Conservation (phyloP, 2,329 filamentous ascomycete species). For the Trichoderma sp. region DNA sequence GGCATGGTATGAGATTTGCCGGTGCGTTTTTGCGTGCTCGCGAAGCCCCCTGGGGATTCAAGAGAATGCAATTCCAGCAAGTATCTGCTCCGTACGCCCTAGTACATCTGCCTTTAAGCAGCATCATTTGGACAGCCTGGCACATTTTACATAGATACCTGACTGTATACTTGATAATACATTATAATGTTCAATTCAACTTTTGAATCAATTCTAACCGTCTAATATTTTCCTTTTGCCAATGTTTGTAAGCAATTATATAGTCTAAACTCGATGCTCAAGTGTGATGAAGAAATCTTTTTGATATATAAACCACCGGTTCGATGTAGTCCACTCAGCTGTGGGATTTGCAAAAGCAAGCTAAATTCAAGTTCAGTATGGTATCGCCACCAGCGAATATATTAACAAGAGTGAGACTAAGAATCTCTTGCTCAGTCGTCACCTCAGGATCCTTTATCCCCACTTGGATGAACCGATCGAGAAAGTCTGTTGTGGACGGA, state of each 20-base stretch:
- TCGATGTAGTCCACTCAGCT: neutral
- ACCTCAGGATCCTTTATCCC: neutral
- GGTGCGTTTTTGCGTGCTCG: slow-evolving; percentile 32
- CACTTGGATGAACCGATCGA: neutral
- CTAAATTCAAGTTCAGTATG: slow-evolving; percentile 37
- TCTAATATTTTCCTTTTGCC: too few relatives aligned
- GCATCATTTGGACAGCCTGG: slow-evolving; percentile 37
- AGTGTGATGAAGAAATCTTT: neutral
- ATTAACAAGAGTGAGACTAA: slow-evolving; percentile 65
- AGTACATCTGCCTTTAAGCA: slow-evolving; percentile 38
- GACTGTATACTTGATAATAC: neutral
- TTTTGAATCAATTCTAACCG: neutral
- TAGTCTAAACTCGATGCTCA: neutral
- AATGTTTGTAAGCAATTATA: too few relatives aligned
- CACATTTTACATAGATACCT: slow-evolving; percentile 34
- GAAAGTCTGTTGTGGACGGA: neutral
- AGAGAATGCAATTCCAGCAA: slow-evolving; percentile 33
- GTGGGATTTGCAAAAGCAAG: neutral
- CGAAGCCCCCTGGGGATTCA: slow-evolving; percentile 37
- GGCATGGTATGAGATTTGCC: slow-evolving; percentile 41
- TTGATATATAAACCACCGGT: neutral
- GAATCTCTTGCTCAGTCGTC: neutral
- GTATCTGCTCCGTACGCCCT: slow-evolving; percentile 43
- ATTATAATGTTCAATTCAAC: neutral
- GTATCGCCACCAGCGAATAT: slow-evolving; percentile 68